Conservation (phyloP, 257 asterid genomes). For the Solanum lycopersicoides region DNA sequence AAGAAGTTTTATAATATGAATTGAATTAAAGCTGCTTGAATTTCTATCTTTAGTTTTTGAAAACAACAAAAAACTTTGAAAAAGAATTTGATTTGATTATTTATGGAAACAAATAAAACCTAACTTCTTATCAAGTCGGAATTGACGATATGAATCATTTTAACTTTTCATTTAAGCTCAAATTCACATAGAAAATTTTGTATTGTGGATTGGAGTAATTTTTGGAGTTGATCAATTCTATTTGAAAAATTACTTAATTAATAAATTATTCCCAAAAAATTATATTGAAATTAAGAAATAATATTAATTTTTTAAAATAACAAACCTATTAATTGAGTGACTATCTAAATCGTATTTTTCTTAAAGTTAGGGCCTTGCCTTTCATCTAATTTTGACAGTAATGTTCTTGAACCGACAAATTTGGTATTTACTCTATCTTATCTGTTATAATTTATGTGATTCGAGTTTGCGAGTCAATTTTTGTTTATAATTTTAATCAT, state of each 20-base stretch:
- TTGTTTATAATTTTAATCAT: too few relatives aligned
- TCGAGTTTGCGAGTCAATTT: too few relatives aligned
- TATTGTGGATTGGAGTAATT: not conserved
- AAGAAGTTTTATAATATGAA: not conserved
- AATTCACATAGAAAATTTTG: not conserved
- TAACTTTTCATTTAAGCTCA: not conserved
- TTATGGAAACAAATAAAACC: not conserved
- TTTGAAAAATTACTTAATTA: not conserved
- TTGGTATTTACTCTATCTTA: not conserved
- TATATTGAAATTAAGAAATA: not conserved
- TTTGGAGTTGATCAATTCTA: not conserved
- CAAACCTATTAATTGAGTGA: not conserved
- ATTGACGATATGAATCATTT: not conserved
- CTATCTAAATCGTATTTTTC: not conserved
- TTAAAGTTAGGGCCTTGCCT: not conserved
- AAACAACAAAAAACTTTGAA: not conserved
- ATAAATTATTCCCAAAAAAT: not conserved
- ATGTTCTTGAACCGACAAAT: not conserved
- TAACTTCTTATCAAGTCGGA: not conserved
- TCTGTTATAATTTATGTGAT: not conserved
- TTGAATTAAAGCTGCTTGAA: not conserved
- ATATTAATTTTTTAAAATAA: not conserved
- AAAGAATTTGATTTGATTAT: not conserved
- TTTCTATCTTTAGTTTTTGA: not conserved
- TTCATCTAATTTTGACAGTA: not conserved